Percentiles rank a stretch among this genome's conserved stretches.
These are phyloP conservation scores for Acanthamoeba lenticulata DNA, from an alignment of 208 protist genomes.

Conservation along the genomic window DNA sequence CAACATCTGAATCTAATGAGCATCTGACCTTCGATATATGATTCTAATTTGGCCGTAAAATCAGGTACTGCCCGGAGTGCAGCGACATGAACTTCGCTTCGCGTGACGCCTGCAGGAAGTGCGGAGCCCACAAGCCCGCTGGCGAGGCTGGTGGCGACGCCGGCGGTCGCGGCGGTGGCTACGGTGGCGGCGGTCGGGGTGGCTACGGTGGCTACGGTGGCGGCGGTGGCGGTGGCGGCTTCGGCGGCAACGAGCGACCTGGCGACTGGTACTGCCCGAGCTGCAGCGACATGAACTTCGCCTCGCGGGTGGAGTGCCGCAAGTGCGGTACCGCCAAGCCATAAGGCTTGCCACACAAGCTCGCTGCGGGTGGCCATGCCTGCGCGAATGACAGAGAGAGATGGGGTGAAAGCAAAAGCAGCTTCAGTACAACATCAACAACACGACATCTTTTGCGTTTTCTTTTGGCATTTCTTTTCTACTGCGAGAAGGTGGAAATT, in stretches of 20 bases:
- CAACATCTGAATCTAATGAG: too few species aligned
- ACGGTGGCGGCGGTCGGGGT: neutral
- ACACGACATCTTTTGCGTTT: too few species aligned
- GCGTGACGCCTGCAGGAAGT: slow-evolving; percentile 1
- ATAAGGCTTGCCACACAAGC: neutral
- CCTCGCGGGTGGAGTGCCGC: slow-evolving; percentile 46
- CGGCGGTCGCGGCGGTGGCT: neutral
- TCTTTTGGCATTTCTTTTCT: too few species aligned
- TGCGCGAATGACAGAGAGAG: too few species aligned
- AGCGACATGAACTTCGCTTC: slow-evolving; percentile 57
- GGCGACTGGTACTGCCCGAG: slow-evolving; percentile 65
- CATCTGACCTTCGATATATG: neutral
- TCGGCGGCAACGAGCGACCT: neutral
- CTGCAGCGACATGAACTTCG: slow-evolving; percentile 61
- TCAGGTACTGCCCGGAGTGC: slow-evolving; percentile 39
- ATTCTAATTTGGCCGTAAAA: neutral
- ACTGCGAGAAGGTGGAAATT: too few species aligned
- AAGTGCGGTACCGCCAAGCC: slow-evolving; percentile 52
- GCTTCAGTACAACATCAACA: too few species aligned
- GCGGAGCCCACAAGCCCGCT: neutral
- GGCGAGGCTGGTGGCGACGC: neutral
- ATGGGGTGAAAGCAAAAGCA: too few species aligned
- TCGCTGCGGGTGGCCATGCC: too few species aligned
- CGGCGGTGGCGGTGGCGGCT: neutral
- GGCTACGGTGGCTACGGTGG: neutral